phyloP scores from a whole-genome alignment of 108 stramenopile species.

The Nannochloropsis salina region DNA sequence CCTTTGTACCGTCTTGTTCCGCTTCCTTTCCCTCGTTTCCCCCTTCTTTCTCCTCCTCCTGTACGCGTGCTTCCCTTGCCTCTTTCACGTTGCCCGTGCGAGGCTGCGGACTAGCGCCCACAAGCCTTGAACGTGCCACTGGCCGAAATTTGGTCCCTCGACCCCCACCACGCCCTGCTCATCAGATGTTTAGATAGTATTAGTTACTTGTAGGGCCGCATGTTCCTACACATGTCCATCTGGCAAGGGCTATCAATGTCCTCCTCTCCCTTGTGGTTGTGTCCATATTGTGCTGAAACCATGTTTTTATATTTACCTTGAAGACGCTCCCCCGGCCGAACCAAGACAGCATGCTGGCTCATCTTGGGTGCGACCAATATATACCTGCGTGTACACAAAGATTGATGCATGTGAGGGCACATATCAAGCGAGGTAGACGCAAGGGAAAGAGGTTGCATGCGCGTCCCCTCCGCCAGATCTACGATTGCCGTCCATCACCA shows the following conservation, averaged over 20 bases:
- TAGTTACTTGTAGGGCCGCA: too few species aligned
- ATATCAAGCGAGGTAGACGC: too few species aligned
- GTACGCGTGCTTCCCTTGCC: background rate
- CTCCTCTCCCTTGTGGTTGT: background rate
- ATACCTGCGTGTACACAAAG: too few species aligned
- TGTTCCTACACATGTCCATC: too few species aligned
- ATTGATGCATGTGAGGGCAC: too few species aligned
- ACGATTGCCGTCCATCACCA: too few species aligned
- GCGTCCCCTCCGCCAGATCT: too few species aligned
- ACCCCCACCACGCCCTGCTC: background rate
- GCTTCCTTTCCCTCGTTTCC: background rate
- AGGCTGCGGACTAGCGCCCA: background rate
- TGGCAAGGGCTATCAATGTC: too few species aligned
- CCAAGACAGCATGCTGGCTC: conserved; percentile 11
- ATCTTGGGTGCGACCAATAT: background rate
- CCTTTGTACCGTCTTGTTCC: background rate
- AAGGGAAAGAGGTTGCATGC: too few species aligned
- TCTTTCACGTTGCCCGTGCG: background rate
- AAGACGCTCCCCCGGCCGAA: conserved; percentile 10
- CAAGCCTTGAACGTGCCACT: background rate
- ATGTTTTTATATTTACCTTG: background rate
- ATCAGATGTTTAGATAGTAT: background rate
- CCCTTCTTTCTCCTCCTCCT: background rate
- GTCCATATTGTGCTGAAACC: background rate
- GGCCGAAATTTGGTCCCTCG: conserved; percentile 11